phyloP scores from a whole-genome alignment of 176 grass and related monocot species.

The Secale cereale region DNA sequence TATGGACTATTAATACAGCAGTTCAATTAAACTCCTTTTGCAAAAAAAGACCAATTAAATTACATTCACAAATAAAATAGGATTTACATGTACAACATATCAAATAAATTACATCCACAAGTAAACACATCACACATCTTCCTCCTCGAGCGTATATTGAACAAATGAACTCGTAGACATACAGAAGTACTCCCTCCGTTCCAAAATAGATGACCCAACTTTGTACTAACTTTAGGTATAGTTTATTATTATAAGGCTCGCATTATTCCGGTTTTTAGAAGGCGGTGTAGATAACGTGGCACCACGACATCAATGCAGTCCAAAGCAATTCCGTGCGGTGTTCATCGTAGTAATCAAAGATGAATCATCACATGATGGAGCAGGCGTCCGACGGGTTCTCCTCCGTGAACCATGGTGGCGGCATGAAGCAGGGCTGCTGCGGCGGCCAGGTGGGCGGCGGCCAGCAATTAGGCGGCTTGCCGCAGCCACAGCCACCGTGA shows the following conservation, averaged over 20 bases:
- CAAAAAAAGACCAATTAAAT: no score
- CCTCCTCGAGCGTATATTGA: neutral
- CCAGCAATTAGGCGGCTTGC: neutral
- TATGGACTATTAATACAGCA: no score
- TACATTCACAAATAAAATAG: no score
- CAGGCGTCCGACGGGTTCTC: neutral
- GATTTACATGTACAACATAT: no score
- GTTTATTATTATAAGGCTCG: neutral
- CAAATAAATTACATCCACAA: no score
- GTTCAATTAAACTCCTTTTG: no score
- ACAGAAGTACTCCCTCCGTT: no score
- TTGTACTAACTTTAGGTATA: no score
- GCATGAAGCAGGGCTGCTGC: neutral
- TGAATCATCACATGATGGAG: neutral
- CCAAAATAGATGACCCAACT: no score
- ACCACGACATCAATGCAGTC: neutral
- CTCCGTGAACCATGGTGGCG: neutral
- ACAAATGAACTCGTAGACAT: no score
- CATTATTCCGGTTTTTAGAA: slow-evolving; percentile 6
- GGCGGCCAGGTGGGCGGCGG: neutral
- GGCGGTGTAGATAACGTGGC: neutral
- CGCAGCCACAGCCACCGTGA: neutral
- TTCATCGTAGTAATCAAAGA: neutral
- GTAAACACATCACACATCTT: neutral
- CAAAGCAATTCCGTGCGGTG: neutral